Base-by-base conservation (phyloP, 352 stramenopile genomes). In the Pythium myriotylum region DNA sequence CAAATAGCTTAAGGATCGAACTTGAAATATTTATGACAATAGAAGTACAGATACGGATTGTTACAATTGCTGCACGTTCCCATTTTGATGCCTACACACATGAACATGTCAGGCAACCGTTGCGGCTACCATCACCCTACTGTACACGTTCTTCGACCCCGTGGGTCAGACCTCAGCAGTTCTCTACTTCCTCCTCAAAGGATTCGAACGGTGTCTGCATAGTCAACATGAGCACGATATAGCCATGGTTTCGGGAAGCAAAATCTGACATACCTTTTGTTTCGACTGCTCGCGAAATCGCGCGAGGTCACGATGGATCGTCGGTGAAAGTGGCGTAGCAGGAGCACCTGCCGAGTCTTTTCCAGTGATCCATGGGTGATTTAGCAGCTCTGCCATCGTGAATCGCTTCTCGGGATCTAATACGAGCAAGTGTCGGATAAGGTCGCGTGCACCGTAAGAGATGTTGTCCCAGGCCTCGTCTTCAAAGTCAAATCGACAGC, bases 371-470 rank as follows among this genome's bases (percentile, higher is more conserved):
- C 87, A 94, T 35, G 79, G 82, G 45, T 96, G 85, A 7, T 62
- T 48, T 4, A 94, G 65, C 26, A 94, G 59, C n/a, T 96, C 59
- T 8, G 59, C 51, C 78, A 92, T 92, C 8, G 65, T 79, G 64
- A 86, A 94, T 12, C 85, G 74, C 8, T 76, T 26, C 4, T 77
- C 70, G 0, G 85, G 86, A 27, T 94, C 79, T 7, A 94, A 70
- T 33, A 93, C 84, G 14, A 96, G 70, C 40, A 96, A 65, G 49
- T 94, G 81, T 3, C 72, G 56, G 32, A 96, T 84, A 0, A 96
- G 61, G 42, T 94, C 87, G 26, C 90, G 92, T 6, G 82, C 85
- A 8, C 68, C 59, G 2, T 73, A 57, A 13, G 76, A 91, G 35
- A 94, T 93, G 2, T 67, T 79, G 0, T 55, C 59, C 85, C 87